Base-by-base conservation (phyloP, 2,329 filamentous ascomycete genomes). In the Stagonosporopsis cucurbitacearum region DNA sequence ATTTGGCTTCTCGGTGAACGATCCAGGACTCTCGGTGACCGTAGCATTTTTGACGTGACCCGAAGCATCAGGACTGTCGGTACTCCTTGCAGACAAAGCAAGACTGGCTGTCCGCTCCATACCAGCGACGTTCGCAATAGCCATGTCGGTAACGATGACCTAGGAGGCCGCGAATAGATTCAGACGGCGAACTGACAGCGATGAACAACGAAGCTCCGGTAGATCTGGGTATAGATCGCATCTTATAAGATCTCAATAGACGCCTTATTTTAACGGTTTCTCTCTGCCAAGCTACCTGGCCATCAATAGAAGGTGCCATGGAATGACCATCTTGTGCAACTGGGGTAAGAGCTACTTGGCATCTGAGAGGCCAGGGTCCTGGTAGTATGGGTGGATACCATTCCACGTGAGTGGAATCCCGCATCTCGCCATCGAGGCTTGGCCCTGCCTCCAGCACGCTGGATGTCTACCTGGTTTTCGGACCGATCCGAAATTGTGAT, bases 91-190 rank as follows among this genome's bases (percentile, higher is more conserved):
- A 23, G 33, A 37, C 19, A 51, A 17, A 12, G 40, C 33, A 11
- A 51, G 23, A 17, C 49, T 44, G n/a, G 49, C 41, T 19, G 49
- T 22, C 23, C 33, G 25, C 25, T 51, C 49, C 33, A 51, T 8
- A 4, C 25, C 33, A 12, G 40, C 43, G 2, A 48, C 30, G 11
- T 48, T 48, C 25, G 44, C 15, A 28, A 39, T 42, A 5, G 50
- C 44, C 44, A 54, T 43, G 6, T 28, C 26, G 13, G 4, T 2
- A 23, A 15, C 19, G 12, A 32, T 22, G 8, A 19, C 36, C 25
- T 17, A 15, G 7, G 13, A 7, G 9, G 22, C 28, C 22, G n/a
- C 23, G 12, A 37, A 19, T 17, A 11, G 8, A 19, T 17, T n/a
- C 30, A 22, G 13, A 32, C 1, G 32, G 25, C 20, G 11, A 1